phyloP scores from a whole-genome alignment of 176 grass and related monocot genomes.

The Aegilops sharonensis region DNA sequence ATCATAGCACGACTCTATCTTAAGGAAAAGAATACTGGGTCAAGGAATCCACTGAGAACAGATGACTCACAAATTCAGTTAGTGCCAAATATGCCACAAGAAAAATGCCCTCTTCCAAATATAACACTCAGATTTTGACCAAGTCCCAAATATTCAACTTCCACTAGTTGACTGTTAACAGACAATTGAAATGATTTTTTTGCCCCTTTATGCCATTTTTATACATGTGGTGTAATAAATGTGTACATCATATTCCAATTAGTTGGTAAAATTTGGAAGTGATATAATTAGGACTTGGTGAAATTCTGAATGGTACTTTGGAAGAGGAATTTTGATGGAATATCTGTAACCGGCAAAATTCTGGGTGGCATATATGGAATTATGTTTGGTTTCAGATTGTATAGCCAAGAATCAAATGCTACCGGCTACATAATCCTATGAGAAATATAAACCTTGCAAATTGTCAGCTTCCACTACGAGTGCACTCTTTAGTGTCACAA shows the following conservation, averaged over 20 bases:
- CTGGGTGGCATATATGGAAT: background rate
- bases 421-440: background rate
- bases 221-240: too few species aligned
- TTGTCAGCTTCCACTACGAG: background rate
- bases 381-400: background rate
- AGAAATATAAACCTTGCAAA: background rate
- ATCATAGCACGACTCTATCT: background rate
- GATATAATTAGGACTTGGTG: background rate
- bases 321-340: background rate
- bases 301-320: background rate
- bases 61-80: background rate
- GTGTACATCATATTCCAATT: too few species aligned
- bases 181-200: too few species aligned
- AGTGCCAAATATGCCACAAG: too few species aligned
- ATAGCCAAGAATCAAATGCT: background rate
- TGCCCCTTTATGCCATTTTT: too few species aligned
- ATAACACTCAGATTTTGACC: too few species aligned
- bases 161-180: too few species aligned
- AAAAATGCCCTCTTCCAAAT: too few species aligned
- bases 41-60: conserved; percentile 16
- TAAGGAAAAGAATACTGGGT: background rate
- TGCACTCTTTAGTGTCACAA: conserved; percentile 4
- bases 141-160: too few species aligned
- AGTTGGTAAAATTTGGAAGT: background rate
- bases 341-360: background rate